phyloP scores from a whole-genome alignment of 331 rosid species.

The Arachis monticola region DNA sequence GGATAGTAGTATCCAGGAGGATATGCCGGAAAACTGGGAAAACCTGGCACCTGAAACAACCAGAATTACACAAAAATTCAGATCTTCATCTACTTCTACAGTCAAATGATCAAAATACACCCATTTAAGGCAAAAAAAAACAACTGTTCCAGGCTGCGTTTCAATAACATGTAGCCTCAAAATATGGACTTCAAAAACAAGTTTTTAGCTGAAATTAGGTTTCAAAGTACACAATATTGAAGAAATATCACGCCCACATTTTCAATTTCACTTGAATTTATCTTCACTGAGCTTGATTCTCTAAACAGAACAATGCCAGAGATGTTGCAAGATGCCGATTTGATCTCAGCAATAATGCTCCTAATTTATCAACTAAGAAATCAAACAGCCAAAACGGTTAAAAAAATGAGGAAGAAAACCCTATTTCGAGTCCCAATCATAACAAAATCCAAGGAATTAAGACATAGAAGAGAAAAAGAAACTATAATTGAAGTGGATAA shows the following conservation, averaged over 20 bases:
- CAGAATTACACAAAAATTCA: conserved; percentile 22
- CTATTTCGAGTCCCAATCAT: conserved; percentile 22
- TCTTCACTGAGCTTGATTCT: neutral
- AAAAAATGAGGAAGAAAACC: conserved; percentile 13
- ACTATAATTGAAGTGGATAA: conserved; percentile 18
- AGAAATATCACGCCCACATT: neutral
- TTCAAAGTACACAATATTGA: neutral
- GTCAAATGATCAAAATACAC: neutral
- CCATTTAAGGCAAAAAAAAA: neutral
- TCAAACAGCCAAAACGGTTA: neutral
- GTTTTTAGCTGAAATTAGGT: conserved; percentile 25
- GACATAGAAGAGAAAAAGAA: neutral
- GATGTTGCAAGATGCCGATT: conserved; percentile 11
- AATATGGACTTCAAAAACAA: neutral
- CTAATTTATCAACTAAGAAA: conserved; percentile 12
- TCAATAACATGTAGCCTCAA: conserved; percentile 24
- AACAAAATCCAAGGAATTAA: conserved; percentile 1
- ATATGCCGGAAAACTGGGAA: conserved; percentile 46
- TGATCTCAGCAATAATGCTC: neutral
- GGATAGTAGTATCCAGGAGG: conserved; percentile 68
- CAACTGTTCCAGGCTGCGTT: neutral
- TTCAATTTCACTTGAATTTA: conserved; percentile 13
- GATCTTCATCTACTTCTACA: neutral
- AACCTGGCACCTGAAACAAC: conserved; percentile 62
- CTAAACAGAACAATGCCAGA: neutral